Evolutionary conservation across 768 basidiomycete species (phyloP).

Genomic region (Pleurotus ostreatus): DNA sequence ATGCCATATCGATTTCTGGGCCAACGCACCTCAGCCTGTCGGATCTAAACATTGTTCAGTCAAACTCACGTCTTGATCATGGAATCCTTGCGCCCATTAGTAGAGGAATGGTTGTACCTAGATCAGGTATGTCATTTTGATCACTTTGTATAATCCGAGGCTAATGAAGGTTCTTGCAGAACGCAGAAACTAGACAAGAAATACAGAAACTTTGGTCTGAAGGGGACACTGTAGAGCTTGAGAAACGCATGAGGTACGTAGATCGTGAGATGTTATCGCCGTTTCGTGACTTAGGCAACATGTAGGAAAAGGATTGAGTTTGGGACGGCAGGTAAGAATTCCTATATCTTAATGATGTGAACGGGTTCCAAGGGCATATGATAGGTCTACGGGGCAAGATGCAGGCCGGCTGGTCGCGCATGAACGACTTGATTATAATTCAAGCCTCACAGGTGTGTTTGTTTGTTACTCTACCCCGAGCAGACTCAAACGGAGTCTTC

Average conservation of each 20-base stretch:
- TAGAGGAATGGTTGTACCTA: constrained; percentile 47
- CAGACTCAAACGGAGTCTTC: background rate
- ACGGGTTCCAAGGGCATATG: background rate
- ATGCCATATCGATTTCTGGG: too few relatives aligned
- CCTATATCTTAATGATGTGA: background rate
- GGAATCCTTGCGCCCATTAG: constrained; percentile 34
- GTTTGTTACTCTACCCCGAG: background rate
- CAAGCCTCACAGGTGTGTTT: constrained; percentile 71
- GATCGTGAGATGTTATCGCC: background rate
- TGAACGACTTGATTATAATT: constrained; percentile 84
- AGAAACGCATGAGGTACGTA: constrained; percentile 50
- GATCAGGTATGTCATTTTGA: constrained; percentile 33
- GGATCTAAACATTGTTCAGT: too few relatives aligned
- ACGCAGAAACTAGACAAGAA: constrained; percentile 43
- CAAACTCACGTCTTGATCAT: background rate
- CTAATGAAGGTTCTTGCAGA: constrained; percentile 28
- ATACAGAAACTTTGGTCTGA: constrained; percentile 42
- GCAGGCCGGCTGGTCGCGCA: constrained; percentile 88
- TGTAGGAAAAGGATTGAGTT: constrained; percentile 75
- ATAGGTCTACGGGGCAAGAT: constrained; percentile 74
- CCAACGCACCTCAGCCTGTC: too few relatives aligned
- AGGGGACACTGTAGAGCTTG: constrained; percentile 42
- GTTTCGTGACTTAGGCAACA: background rate
- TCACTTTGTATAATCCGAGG: background rate
- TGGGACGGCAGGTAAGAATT: constrained; percentile 71